These are phyloP conservation scores for Talaromyces marneffei DNA, from an alignment of 2,329 filamentous ascomycete species.

Conservation along the genomic window DNA sequence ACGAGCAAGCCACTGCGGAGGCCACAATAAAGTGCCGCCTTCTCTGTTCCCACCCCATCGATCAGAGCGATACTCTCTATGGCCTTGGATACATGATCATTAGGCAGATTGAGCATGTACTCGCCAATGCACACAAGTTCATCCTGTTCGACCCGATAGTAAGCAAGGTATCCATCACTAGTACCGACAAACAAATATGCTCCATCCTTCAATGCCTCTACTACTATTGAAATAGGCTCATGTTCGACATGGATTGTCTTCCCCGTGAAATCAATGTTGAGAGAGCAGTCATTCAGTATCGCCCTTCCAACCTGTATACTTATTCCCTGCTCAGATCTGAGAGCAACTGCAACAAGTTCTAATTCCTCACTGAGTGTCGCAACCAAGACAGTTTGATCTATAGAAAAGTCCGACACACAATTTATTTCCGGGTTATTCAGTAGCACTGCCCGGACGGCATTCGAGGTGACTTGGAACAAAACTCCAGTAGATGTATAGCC, in stretches of 20 bases:
- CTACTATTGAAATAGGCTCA: slow-evolving; percentile 33
- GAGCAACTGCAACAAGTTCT: slow-evolving; percentile 26
- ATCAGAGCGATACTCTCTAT: slow-evolving; percentile 32
- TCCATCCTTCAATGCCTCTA: slow-evolving; percentile 24
- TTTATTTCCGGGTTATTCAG: slow-evolving; percentile 20
- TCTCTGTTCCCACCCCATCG: slow-evolving; percentile 14
- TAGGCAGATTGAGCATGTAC: slow-evolving; percentile 20
- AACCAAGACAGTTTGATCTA: slow-evolving; percentile 23
- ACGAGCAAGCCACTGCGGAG: slow-evolving; percentile 42
- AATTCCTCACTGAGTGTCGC: slow-evolving; percentile 27
- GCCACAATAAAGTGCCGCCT: slow-evolving; percentile 37
- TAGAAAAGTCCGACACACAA: slow-evolving; percentile 20
- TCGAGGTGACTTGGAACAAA: slow-evolving; percentile 41
- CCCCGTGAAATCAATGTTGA: slow-evolving; percentile 21
- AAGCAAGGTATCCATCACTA: slow-evolving; percentile 31
- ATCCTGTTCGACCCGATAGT: slow-evolving; percentile 24
- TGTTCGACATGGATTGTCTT: slow-evolving; percentile 23
- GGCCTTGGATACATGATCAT: slow-evolving; percentile 28
- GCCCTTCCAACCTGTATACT: slow-evolving; percentile 27
- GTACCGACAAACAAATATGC: slow-evolving; percentile 37
- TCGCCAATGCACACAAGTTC: slow-evolving; percentile 22
- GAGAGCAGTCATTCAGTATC: slow-evolving; percentile 13
- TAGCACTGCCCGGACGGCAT: slow-evolving; percentile 29
- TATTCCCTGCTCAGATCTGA: slow-evolving; percentile 23
- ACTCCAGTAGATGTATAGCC: slow-evolving; percentile 31